Evolutionary conservation across 1,139 yeast genomes (phyloP), one percentile per base, ranked within the genome.

Genomic region (Yamadazyma atmosphaerica): DNA sequence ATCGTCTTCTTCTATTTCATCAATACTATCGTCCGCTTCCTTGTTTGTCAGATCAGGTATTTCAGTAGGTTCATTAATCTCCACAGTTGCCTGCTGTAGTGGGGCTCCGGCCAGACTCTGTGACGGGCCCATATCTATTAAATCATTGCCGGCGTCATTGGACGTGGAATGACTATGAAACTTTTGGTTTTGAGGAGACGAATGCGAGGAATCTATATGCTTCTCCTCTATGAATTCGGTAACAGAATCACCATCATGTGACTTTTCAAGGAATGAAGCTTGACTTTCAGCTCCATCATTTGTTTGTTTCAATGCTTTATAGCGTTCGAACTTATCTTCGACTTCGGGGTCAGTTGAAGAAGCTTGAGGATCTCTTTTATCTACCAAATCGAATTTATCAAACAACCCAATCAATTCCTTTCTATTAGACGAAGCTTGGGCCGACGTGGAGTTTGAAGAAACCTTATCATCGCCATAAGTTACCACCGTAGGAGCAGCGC

Each of bases 351-450:
- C 36, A 2, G n/a, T n/a, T n/a, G 33, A 43, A 9, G 36, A 36
- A 25, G 38, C 38, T 6, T 35, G 29, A 16, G 34, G 34, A 9
- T 34, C 36, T 25, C 38, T 33, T 9, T 49, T 52, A 10, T 37
- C 40, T 3, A 23, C 24, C 4, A 68, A 49, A 41, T 69, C 73
- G 44, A 65, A 70, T 46, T 64, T 68, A 40, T 65, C 75, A 46
- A 70, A 66, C 28, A 70, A 51, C 9, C 63, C 73, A 30, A 68
- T 61, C 45, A 71, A 56, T 36, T 68, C 73, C 18, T 55, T 55
- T 18, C 50, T 48, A 9, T 41, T 29, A 3, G 27, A 34, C 8
- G 24, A 10, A 33, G 24, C 36, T 21, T 30, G 35, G 17, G 29
- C 36, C 12, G 21, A 7, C 8, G 8, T 28, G 4, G 21, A n/a